phyloP scores from a whole-genome alignment of 495 filamentous ascomycete genomes.

The Penicillium lividum region DNA sequence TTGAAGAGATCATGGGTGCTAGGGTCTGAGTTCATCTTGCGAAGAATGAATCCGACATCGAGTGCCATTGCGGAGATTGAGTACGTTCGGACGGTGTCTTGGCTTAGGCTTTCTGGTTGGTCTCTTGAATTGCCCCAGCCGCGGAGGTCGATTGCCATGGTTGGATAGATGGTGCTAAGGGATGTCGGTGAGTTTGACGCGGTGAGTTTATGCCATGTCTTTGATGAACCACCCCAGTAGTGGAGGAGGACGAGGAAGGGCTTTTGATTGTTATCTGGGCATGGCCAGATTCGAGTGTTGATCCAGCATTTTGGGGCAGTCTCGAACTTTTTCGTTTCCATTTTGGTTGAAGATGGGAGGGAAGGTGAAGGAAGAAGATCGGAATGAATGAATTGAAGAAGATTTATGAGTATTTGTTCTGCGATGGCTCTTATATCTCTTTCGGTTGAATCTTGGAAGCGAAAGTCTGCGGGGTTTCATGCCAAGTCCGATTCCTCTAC shows the following conservation, averaged over 20 bases:
- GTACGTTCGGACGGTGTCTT: constrained; percentile 18
- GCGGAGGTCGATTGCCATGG: constrained; percentile 35
- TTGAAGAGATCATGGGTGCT: constrained; percentile 10
- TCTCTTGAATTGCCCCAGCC: constrained; percentile 41
- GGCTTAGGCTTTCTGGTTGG: constrained; percentile 19
- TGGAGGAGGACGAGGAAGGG: constrained; percentile 42
- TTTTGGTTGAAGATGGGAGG: background rate
- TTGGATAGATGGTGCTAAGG: constrained; percentile 23
- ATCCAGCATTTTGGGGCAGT: constrained; percentile 1
- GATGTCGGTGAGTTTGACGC: constrained; percentile 21
- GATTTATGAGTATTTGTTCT: background rate
- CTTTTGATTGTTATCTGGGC: constrained; percentile 1
- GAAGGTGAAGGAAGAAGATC: background rate
- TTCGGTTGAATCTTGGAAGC: background rate
- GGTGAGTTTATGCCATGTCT: constrained; percentile 37
- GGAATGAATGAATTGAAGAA: background rate
- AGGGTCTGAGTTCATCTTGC: constrained; percentile 12
- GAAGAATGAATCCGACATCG: constrained; percentile 28
- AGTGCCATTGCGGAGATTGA: constrained; percentile 29
- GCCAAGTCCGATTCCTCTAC: background rate
- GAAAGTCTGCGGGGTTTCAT: constrained; percentile 23
- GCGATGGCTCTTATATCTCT: background rate
- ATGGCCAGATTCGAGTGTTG: constrained; percentile 12
- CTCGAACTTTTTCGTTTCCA: constrained; percentile 4
- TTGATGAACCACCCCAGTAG: constrained; percentile 47